Conservation (phyloP, 2,329 filamentous ascomycete genomes). For the Didymella keratinophila region DNA sequence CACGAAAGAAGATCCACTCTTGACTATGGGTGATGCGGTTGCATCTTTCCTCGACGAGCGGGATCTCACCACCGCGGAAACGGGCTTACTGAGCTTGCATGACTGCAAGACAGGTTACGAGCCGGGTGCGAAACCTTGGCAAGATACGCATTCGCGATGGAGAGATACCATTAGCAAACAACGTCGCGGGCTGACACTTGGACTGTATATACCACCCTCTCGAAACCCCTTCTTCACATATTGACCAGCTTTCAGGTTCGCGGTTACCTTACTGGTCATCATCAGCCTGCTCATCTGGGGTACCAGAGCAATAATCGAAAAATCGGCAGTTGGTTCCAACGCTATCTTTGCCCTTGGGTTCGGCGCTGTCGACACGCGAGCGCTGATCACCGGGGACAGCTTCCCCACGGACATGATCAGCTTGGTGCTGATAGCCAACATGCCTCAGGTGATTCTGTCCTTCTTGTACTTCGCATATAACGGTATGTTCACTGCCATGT, state of each 20-base stretch:
- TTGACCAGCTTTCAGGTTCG: background rate
- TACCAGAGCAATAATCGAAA: background rate
- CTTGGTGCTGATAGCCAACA: constrained; percentile 53
- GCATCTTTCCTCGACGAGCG: constrained; percentile 1
- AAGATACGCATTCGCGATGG: background rate
- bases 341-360: background rate
- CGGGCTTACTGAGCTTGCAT: background rate
- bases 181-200: background rate
- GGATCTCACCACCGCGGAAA: background rate
- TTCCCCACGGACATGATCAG: background rate
- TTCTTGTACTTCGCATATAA: constrained; percentile 59
- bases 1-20: background rate
- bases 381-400: background rate
- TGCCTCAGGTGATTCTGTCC: constrained; percentile 57
- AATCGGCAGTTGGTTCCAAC: background rate
- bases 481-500: constrained; percentile 56
- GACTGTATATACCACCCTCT: too few relatives aligned
- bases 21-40: constrained; percentile 13
- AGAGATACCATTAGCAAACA: constrained; percentile 1
- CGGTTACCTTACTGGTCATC: background rate
- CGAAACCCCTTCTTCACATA: too few relatives aligned
- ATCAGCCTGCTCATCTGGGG: constrained; percentile 1
- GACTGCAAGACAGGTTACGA: background rate
- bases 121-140: background rate
- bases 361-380: constrained; percentile 6